Conservation (phyloP, 2,329 filamentous ascomycete genomes). For the Cytospora schulzeri region DNA sequence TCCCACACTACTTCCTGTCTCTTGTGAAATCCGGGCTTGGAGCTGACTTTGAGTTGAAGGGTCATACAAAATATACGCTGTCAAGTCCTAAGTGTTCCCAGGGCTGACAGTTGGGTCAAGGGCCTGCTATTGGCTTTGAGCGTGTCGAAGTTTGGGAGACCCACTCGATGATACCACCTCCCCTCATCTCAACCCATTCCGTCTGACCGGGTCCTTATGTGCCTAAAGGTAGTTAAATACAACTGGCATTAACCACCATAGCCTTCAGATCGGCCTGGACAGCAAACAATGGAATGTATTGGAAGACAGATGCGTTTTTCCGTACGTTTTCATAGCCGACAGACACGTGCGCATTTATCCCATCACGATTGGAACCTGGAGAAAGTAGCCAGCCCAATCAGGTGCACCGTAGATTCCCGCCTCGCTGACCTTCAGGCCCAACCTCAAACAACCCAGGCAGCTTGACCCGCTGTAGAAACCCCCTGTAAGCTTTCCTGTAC, state of each 20-base stretch:
- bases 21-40: background rate
- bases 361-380: background rate
- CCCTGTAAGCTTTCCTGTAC: background rate
- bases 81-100: constrained; percentile 43
- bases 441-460: background rate
- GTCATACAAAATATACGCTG: constrained; percentile 53
- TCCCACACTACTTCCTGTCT: background rate
- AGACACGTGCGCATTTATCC: constrained; percentile 5
- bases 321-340: too few species aligned
- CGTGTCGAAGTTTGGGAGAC: background rate
- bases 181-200: background rate
- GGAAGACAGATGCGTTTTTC: background rate
- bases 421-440: constrained; percentile 15
- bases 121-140: background rate
- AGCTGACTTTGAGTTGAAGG: constrained; percentile 35
- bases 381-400: constrained; percentile 3
- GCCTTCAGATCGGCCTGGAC: too few species aligned
- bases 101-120: too few species aligned
- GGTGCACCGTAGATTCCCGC: background rate
- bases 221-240: too few species aligned
- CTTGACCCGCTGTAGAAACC: background rate
- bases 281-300: background rate
- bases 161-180: background rate
- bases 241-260: too few species aligned
- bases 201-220: background rate